These are phyloP conservation scores for Ophiostoma sp. DNA, from an alignment of 2,329 filamentous ascomycete species.

Conservation along the genomic window DNA sequence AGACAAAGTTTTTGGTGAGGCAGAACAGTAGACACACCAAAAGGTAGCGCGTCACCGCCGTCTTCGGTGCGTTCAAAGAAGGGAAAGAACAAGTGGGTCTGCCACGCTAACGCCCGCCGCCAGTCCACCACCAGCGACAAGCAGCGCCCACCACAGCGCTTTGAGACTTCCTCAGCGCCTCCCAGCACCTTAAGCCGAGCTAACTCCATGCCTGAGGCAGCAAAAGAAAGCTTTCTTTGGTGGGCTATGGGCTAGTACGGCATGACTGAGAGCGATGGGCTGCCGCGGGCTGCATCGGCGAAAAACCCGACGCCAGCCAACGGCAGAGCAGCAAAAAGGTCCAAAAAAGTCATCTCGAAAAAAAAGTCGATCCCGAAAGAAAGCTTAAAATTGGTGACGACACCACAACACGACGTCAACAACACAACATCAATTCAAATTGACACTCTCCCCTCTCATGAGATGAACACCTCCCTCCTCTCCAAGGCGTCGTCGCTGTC, in stretches of 20 bases:
- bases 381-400: neutral
- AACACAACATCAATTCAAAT: neutral
- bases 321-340: conserved; percentile 24
- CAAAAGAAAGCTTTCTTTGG: neutral
- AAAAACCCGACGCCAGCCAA: conserved; percentile 22
- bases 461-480: conserved; percentile 40
- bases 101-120: neutral
- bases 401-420: neutral
- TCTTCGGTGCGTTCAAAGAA: neutral
- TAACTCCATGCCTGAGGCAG: conserved; percentile 25
- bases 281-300: conserved; percentile 21
- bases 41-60: conserved; percentile 13
- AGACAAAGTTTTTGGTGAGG: neutral
- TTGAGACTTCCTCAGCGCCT: neutral
- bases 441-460: no score
- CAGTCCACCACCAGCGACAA: neutral
- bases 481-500: conserved; percentile 40
- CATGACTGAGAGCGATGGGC: neutral
- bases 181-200: conserved; percentile 21
- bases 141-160: neutral
- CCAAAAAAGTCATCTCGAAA: neutral
- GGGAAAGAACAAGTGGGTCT: neutral
- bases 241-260: neutral
- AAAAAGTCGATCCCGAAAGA: neutral
- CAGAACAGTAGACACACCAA: neutral